phyloP scores from a whole-genome alignment of 2,329 filamentous ascomycete genomes.

The Fusarium avenaceum region DNA sequence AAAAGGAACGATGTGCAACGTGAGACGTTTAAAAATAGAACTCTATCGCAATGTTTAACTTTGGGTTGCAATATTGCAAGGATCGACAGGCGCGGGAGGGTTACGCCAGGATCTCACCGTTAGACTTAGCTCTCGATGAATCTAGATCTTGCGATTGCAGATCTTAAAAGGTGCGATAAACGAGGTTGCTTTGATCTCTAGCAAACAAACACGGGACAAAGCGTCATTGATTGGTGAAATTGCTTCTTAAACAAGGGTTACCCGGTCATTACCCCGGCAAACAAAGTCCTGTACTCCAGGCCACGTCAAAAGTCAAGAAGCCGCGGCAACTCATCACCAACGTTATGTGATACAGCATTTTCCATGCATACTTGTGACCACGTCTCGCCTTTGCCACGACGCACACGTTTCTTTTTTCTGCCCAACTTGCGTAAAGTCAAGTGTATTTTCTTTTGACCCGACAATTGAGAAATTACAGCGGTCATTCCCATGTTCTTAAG shows the following conservation, averaged over 20 bases:
- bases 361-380: background rate
- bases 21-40: background rate
- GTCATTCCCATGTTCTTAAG: background rate
- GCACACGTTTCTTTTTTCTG: background rate
- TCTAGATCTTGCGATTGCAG: background rate
- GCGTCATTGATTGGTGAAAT: constrained; percentile 8
- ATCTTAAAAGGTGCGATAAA: constrained; percentile 11
- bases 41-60: background rate
- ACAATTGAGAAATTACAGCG: too few relatives aligned
- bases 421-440: background rate
- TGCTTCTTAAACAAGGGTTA: background rate
- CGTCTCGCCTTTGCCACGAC: background rate
- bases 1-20: too few relatives aligned
- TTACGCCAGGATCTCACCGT: constrained; percentile 1
- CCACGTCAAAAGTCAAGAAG: background rate
- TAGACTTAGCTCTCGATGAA: constrained; percentile 9
- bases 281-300: background rate
- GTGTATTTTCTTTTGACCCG: background rate
- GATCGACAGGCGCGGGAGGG: background rate
- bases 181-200: background rate
- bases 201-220: background rate
- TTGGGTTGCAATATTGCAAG: background rate
- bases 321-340: background rate
- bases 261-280: background rate
- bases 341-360: background rate